Evolutionary conservation across 352 stramenopile genomes (phyloP).

Genomic region (Phytopythium vexans): DNA sequence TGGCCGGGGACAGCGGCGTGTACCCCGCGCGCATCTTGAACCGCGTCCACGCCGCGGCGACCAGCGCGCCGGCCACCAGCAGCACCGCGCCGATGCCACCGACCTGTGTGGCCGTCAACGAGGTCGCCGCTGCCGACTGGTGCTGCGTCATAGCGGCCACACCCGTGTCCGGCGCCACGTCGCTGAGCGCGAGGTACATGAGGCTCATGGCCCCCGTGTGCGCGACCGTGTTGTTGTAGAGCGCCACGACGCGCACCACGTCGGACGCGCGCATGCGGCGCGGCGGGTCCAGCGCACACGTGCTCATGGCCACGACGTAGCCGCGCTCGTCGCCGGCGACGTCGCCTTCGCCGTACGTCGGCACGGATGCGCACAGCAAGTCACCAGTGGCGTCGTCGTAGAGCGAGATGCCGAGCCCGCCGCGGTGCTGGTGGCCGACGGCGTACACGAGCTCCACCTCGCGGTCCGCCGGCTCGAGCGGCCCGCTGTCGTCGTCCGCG

Average conservation of each 20-base stretch:
- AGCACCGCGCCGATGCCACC: constrained; percentile 12
- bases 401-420: constrained; percentile 64
- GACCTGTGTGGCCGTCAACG: not conserved
- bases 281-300: constrained; percentile 72
- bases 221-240: constrained; percentile 79
- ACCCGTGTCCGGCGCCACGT: constrained; percentile 24
- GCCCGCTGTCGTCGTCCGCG: constrained; percentile 12
- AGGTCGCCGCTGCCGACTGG: no score
- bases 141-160: not conserved
- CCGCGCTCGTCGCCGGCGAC: constrained; percentile 66
- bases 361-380: constrained; percentile 60
- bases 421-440: constrained; percentile 76
- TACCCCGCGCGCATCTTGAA: constrained; percentile 57
- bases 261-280: constrained; percentile 65
- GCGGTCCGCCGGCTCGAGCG: constrained; percentile 22
- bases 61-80: constrained; percentile 19
- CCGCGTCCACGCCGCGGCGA: constrained; percentile 24
- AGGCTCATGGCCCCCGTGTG: constrained; percentile 80
- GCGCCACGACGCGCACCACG: constrained; percentile 65
- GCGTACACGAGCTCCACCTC: constrained; percentile 80
- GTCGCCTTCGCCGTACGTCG: constrained; percentile 54
- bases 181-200: constrained; percentile 70
- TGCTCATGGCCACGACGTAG: constrained; percentile 72
- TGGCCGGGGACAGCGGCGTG: constrained; percentile 20
- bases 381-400: constrained; percentile 70